phyloP scores from a whole-genome alignment of 176 grass and related monocot species.

The Lolium perenne region DNA sequence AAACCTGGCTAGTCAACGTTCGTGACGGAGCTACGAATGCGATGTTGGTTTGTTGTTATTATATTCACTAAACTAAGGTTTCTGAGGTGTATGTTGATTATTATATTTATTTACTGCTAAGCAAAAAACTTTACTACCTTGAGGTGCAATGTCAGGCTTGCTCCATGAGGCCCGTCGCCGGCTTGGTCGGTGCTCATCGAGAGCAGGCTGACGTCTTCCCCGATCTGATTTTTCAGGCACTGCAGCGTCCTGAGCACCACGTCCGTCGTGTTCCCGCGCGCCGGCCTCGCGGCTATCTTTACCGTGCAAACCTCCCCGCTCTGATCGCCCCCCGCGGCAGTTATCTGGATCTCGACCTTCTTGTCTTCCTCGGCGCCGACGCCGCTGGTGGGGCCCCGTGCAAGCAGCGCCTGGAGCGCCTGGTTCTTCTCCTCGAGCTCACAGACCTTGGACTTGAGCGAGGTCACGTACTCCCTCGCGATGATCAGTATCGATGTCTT shows the following conservation, averaged over 20 bases:
- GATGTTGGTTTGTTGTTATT: background rate
- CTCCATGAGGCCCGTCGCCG: background rate
- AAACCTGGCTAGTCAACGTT: background rate
- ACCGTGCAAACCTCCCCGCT: conserved; percentile 38
- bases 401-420: conserved; percentile 53
- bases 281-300: conserved; percentile 42
- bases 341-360: conserved; percentile 56
- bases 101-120: background rate
- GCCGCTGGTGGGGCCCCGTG: background rate
- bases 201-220: conserved; percentile 52
- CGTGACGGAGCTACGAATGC: background rate
- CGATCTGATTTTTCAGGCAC: conserved; percentile 56
- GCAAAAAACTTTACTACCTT: background rate
- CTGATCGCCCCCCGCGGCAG: background rate
- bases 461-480: conserved; percentile 69
- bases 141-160: conserved; percentile 7
- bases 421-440: conserved; percentile 84
- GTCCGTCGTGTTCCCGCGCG: conserved; percentile 47
- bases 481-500: conserved; percentile 84
- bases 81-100: too few species aligned
- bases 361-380: background rate
- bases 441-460: conserved; percentile 52
- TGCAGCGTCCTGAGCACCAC: conserved; percentile 56
- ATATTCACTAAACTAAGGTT: background rate
- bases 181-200: conserved; percentile 48